A percentile compares a stretch with the other conserved stretches of the same genome.
Conservation (phyloP, 768 basidiomycete species). For the Saitozyma podzolica region DNA sequence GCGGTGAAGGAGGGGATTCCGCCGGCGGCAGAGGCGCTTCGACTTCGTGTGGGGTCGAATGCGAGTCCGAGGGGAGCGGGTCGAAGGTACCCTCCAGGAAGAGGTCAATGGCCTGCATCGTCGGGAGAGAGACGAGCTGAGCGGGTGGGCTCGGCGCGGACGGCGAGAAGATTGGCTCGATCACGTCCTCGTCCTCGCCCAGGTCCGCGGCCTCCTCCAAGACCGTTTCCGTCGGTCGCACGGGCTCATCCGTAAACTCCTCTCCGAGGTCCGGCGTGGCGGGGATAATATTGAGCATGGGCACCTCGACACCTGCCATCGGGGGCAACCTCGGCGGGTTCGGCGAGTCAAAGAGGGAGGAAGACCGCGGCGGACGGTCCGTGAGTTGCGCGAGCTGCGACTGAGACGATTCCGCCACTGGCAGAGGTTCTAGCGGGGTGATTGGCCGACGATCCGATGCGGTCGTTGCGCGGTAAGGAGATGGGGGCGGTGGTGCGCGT, state of each 20-base stretch:
- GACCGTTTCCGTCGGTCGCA: not conserved
- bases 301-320: conserved; percentile 18
- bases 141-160: too few species aligned
- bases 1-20: conserved; percentile 30
- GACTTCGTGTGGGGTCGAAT: not conserved
- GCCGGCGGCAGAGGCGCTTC: conserved; percentile 9
- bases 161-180: too few species aligned
- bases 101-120: conserved; percentile 33
- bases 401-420: not conserved
- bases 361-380: conserved; percentile 21
- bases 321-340: conserved; percentile 1
- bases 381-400: conserved; percentile 5
- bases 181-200: not conserved
- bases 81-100: conserved; percentile 17
- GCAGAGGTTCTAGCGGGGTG: not conserved
- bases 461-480: conserved; percentile 42
- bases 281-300: conserved; percentile 47
- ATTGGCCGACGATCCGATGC: conserved; percentile 9
- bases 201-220: conserved; percentile 20
- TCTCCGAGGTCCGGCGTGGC: conserved; percentile 39
- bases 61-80: too few species aligned
- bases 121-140: too few species aligned
- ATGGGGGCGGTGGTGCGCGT: conserved; percentile 37
- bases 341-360: conserved; percentile 16
- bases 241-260: conserved; percentile 21